Percentiles rank a stretch among this genome's conserved stretches.
Evolutionary conservation across 2,329 filamentous ascomycete species (phyloP).

Genomic region (Chrysoporthe austroafricana): DNA sequence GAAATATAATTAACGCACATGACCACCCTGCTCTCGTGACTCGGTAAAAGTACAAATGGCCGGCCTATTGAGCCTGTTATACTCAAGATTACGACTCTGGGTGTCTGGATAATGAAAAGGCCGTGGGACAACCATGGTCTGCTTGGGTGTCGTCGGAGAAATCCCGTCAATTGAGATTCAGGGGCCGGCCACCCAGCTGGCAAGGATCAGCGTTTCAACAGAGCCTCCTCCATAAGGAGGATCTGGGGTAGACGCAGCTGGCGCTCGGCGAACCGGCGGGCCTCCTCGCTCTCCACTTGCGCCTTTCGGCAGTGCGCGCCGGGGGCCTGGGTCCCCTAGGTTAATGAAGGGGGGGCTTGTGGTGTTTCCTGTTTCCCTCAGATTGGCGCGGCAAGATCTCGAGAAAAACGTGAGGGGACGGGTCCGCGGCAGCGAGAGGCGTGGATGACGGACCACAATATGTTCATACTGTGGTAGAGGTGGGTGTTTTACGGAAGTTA

Average conservation of each 20-base stretch:
- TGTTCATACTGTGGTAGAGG: neutral
- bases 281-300: slow-evolving; percentile 17
- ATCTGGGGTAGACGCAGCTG: slow-evolving; percentile 17
- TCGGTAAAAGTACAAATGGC: too few species aligned
- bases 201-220: slow-evolving; percentile 20
- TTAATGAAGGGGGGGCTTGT: slow-evolving; percentile 21
- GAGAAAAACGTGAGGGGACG: neutral
- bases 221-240: slow-evolving; percentile 18
- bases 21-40: neutral
- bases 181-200: neutral
- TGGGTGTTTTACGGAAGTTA: neutral
- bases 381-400: neutral
- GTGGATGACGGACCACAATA: neutral
- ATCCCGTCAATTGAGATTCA: slow-evolving; percentile 18
- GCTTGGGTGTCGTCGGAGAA: neutral
- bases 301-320: neutral
- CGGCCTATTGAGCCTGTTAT: too few species aligned
- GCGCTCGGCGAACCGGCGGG: slow-evolving; percentile 5
- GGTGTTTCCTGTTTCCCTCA: slow-evolving; percentile 15
- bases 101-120: neutral
- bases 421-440: neutral
- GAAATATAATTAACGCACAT: neutral
- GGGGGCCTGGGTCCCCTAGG: neutral
- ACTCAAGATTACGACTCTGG: too few species aligned
- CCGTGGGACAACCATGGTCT: neutral